These are phyloP conservation scores for Aspergillus aculeatus DNA, from an alignment of 2,329 filamentous ascomycete genomes.

Conservation along the genomic window DNA sequence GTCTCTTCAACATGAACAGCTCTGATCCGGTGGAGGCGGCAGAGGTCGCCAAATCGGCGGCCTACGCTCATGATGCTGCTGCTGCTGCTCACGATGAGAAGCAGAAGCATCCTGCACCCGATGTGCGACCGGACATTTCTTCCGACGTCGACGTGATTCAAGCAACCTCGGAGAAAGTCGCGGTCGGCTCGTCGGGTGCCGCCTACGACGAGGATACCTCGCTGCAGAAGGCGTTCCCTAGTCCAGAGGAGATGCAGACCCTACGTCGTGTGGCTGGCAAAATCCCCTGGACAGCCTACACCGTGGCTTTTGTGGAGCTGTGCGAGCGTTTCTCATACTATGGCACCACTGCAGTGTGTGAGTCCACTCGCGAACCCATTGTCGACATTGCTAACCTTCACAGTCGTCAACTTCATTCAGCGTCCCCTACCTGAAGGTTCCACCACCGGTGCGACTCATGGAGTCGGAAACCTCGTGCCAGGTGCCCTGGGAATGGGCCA, in stretches of 20 bases:
- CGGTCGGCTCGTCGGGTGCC: background rate
- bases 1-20: constrained; percentile 22
- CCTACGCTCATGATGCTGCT: constrained; percentile 18
- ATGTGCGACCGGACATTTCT: constrained; percentile 6
- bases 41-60: constrained; percentile 26
- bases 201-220: background rate
- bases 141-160: constrained; percentile 14
- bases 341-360: constrained; percentile 66
- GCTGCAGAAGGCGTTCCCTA: constrained; percentile 22
- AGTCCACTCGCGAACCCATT: constrained; percentile 21
- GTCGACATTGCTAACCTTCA: background rate
- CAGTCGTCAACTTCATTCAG: constrained; percentile 63
- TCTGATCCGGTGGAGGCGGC: constrained; percentile 27
- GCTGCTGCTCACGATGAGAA: constrained; percentile 20
- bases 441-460: constrained; percentile 47
- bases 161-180: background rate
- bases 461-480: constrained; percentile 26
- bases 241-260: constrained; percentile 32
- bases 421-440: constrained; percentile 55
- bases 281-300: constrained; percentile 66
- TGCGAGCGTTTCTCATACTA: constrained; percentile 80
- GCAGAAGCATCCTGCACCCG: background rate
- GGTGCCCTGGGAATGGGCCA: constrained; percentile 61
- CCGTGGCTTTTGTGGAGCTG: constrained; percentile 70
- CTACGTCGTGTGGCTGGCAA: constrained; percentile 37